phyloP scores from a whole-genome alignment of 2,329 filamentous ascomycete genomes.

The Colletotrichum euphorbiae region DNA sequence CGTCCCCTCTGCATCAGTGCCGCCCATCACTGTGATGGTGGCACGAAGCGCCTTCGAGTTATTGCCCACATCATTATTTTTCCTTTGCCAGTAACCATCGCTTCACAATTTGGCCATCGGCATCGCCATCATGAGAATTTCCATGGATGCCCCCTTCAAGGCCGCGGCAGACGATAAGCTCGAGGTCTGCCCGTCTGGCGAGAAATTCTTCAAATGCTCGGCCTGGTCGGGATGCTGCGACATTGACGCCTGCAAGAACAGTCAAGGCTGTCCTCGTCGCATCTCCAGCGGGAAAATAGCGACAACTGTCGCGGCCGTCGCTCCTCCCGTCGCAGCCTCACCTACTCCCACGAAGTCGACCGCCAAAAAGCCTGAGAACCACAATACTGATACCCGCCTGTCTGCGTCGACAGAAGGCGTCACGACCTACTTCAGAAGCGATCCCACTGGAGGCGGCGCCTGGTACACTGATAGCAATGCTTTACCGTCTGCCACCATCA shows the following conservation, averaged over 20 bases:
- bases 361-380: not conserved
- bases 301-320: constrained; percentile 29
- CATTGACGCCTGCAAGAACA: constrained; percentile 53
- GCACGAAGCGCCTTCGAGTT: not conserved
- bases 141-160: not conserved
- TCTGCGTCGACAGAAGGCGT: not conserved
- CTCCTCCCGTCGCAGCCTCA: constrained; percentile 25
- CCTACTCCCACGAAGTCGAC: not conserved
- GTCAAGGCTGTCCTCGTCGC: constrained; percentile 46
- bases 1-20: not conserved
- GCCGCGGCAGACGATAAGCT: not conserved
- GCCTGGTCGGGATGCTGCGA: constrained; percentile 57
- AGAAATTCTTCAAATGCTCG: constrained; percentile 53
- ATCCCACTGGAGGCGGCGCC: constrained; percentile 9
- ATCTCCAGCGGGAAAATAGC: not conserved
- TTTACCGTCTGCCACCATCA: not conserved
- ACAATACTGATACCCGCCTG: not conserved
- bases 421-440: constrained; percentile 10
- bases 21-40: not conserved
- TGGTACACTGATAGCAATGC: constrained; percentile 23
- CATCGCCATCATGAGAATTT: constrained; percentile 24
- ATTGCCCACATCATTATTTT: not conserved
- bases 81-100: not conserved
- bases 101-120: not conserved
- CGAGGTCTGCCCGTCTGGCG: constrained; percentile 46